Percentiles rank a stretch among this genome's conserved stretches.
Conservation (phyloP, 2,329 filamentous ascomycete species). For the Ophiostoma sp. region DNA sequence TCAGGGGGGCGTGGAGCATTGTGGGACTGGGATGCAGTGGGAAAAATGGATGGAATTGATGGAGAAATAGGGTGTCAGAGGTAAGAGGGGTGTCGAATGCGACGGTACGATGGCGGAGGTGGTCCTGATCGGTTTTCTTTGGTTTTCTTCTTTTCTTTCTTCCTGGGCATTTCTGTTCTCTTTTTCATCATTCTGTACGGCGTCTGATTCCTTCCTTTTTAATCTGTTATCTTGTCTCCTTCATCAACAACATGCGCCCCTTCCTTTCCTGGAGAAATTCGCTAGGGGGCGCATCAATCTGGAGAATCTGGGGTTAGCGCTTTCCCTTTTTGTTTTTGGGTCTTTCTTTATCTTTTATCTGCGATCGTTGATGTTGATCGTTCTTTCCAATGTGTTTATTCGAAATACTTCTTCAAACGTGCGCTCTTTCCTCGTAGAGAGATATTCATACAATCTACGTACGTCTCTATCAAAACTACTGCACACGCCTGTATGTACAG, state of each 20-base stretch:
- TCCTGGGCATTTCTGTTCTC: not conserved
- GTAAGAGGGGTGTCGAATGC: constrained; percentile 7
- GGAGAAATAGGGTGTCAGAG: constrained; percentile 14
- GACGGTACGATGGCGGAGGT: not conserved
- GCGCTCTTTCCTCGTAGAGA: not conserved
- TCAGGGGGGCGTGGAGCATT: constrained; percentile 12
- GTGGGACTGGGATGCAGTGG: constrained; percentile 7
- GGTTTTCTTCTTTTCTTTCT: not conserved
- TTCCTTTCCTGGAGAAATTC: not conserved
- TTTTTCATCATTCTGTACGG: not conserved
- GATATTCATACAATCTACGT: not conserved
- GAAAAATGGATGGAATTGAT: constrained; percentile 15
- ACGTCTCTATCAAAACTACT: not conserved
- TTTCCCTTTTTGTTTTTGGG: not conserved
- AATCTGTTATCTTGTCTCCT: not conserved
- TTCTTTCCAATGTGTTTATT: not conserved
- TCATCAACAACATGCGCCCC: not conserved
- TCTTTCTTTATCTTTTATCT: not conserved
- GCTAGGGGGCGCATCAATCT: constrained; percentile 17
- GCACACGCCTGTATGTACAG: not conserved
- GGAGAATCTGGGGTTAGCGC: constrained; percentile 21
- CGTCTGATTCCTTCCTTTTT: not conserved
- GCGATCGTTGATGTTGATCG: not conserved
- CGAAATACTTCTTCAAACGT: not conserved
- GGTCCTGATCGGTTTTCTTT: not conserved